These are phyloP conservation scores for Capsicum baccatum DNA, from an alignment of 257 asterid genomes.

Conservation along the genomic window DNA sequence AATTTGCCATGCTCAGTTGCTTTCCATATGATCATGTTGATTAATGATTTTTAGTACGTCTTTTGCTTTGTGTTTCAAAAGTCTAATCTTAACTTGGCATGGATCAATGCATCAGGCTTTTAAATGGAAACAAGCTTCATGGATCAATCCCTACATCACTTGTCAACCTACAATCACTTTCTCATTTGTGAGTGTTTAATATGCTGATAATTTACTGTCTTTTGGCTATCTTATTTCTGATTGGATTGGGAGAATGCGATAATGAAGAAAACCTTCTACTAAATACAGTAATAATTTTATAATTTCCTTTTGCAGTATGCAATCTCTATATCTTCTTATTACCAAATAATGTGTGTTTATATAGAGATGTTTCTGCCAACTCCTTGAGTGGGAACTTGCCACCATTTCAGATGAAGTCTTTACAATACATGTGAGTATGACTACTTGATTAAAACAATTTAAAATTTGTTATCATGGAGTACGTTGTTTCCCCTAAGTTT, in stretches of 20 bases:
- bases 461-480: background rate
- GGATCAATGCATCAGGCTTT: background rate
- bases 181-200: background rate
- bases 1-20: background rate
- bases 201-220: background rate
- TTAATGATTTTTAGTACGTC: background rate
- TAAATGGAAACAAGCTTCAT: background rate
- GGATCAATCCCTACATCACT: background rate
- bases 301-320: background rate
- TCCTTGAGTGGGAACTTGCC: background rate
- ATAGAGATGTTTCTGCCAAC: background rate
- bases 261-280: too few species aligned
- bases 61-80: background rate
- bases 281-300: too few species aligned
- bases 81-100: background rate
- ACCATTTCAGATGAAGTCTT: background rate
- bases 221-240: background rate
- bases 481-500: background rate
- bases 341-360: background rate
- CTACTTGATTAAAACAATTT: background rate
- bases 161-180: background rate
- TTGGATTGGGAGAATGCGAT: background rate
- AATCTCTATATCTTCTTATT: background rate
- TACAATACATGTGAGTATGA: background rate
- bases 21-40: too few species aligned